These are phyloP conservation scores for Macrolepiota fuliginosa DNA, from an alignment of 768 basidiomycete species.

Conservation along the genomic window DNA sequence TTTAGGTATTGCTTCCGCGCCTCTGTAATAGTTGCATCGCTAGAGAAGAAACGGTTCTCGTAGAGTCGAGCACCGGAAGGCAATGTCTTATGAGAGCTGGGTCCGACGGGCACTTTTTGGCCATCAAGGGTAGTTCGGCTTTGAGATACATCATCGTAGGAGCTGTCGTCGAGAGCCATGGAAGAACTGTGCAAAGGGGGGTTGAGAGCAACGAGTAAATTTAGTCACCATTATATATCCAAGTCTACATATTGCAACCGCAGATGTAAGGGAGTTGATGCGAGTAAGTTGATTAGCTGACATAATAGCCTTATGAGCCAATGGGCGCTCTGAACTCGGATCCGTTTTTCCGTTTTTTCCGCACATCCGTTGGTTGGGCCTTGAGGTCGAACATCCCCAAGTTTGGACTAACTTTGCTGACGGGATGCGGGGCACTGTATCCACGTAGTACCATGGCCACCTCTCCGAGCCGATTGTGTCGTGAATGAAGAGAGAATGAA, in stretches of 20 bases:
- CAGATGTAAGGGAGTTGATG: not conserved
- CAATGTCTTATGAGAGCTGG: not conserved
- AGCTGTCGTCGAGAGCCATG: not conserved
- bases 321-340: not conserved
- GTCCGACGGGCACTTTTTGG: not conserved
- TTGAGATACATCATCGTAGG: not conserved
- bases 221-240: not conserved
- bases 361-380: not conserved
- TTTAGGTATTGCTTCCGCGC: slow-evolving; percentile 44
- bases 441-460: too few species aligned
- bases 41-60: slow-evolving; percentile 3
- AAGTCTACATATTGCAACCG: too few species aligned
- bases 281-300: not conserved
- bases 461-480: too few species aligned
- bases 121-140: not conserved
- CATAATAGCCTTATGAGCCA: not conserved
- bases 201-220: not conserved
- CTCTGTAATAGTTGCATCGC: not conserved
- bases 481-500: too few species aligned
- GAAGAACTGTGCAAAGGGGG: not conserved
- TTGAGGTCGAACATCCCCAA: too few species aligned
- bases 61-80: not conserved
- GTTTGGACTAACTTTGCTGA: too few species aligned
- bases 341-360: not conserved
- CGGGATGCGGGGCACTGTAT: too few species aligned